phyloP scores from a whole-genome alignment of 805 yeast genomes.

The Ogataea ganodermae region DNA sequence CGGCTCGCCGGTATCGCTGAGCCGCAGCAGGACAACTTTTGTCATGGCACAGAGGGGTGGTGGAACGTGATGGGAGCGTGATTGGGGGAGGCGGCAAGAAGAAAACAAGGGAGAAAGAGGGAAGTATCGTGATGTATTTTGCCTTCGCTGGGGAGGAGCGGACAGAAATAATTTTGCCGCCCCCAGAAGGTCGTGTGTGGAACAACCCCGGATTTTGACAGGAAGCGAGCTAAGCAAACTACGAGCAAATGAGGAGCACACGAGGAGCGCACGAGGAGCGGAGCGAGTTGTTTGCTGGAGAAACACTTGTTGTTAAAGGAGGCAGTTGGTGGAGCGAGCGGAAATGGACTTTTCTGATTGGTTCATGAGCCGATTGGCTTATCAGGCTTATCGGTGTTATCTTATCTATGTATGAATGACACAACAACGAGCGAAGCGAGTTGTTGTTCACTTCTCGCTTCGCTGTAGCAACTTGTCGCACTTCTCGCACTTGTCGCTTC shows the following conservation, averaged over 20 bases:
- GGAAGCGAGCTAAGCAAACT: no score
- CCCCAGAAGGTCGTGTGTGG: neutral
- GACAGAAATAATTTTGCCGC: neutral
- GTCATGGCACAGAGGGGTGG: no score
- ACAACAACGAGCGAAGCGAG: neutral
- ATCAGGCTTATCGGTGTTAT: neutral
- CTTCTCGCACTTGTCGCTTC: no score
- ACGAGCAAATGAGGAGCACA: neutral
- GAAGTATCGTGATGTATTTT: neutral
- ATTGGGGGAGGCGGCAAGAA: neutral
- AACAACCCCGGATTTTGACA: neutral
- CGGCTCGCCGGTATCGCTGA: conserved; percentile 52
- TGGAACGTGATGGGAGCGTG: no score
- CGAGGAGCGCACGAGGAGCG: neutral
- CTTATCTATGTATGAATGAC: neutral
- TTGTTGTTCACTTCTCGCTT: no score
- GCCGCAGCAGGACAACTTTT: conserved; percentile 46
- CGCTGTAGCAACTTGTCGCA: no score
- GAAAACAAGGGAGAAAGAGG: neutral
- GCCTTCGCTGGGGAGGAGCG: conserved; percentile 1
- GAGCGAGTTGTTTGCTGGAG: neutral
- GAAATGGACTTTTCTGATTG: neutral
- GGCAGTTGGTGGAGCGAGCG: no score
- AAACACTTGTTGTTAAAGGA: no score
- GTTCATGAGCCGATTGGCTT: neutral